Evolutionary conservation across 2,329 filamentous ascomycete genomes (phyloP), one percentile per base, ranked within the genome.

Genomic region (Ustulina deusta): DNA sequence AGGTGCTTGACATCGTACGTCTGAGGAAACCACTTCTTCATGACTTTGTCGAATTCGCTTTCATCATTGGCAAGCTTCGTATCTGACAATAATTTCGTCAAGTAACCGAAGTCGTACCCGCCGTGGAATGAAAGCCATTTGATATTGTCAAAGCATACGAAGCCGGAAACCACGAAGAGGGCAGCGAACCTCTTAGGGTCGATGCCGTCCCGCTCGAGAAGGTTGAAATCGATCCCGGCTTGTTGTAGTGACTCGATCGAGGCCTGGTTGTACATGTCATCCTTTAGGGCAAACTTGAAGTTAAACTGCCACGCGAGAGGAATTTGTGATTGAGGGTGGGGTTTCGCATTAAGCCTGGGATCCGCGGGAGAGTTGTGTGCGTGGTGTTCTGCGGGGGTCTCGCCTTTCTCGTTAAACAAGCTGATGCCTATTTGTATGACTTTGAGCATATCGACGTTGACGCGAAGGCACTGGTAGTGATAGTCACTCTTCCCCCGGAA

Each of bases 301-400:
- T 99, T 98, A 86, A 99, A 99, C 74, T 97, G 95, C 96, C 96
- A 99, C 20, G 95, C 97, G 78, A 92, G 97, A 17, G 93, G 95
- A 66, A 93, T 90, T 56, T 87, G 85, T 20, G 78, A 80, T 65
- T 81, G 83, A 57, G 78, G 80, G 27, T 80, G 79, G 69, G 82
- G 80, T 69, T 82, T 79, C 38, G 76, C 78, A 20, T 76, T 80
- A 36, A 77, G 74, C n/a, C 76, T 77, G 25, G 81, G 70, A 3
- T 84, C 82, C 17, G 75, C 69, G 48, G 81, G 83, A 22, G 81
- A 79, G 32, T 81, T 79, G 34, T 83, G 82, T 27, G 90, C 88
- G 71, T 90, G 89, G 71, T 90, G 89, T 11, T 91, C 85, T 2
- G 93, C 93, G 0, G 93, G 93, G 1, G 93, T 89, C 73, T 98